Base-by-base conservation (phyloP, 495 filamentous ascomycete genomes). In the Penicillium lividum region DNA sequence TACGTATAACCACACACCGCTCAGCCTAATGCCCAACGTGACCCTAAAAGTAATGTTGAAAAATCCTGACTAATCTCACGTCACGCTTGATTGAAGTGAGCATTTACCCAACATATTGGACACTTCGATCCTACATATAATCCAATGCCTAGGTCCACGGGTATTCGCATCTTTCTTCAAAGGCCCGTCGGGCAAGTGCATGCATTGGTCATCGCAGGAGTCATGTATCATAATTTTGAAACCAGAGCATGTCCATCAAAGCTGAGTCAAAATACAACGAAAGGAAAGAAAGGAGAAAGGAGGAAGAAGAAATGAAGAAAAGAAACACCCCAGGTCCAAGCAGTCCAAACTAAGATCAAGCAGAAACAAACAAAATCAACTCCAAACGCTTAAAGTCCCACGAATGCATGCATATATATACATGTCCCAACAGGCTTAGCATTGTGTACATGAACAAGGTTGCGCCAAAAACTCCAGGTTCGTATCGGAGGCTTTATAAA, bases 191-290 rank as follows among this genome's bases (percentile, higher is more conserved):
- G 33, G 33, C 31, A 38, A 25, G 0, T 25, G 16, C n/a, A 18
- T 34, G 29, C 33, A 52, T 52, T 40, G 15, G 18, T 60, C 46
- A 36, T 51, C 36, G 16, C 36, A 51, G 5, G n/a, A 27, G 22
- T 55, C 58, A 55, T 60, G 11, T 47, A 42, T 56, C 30, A 46
- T 54, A 56, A 43, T 3, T 34, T 27, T 15, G 30, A 36, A 53
- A 22, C 28, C 28, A 45, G 48, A 38, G 31, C 53, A 60, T 60
- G 40, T 56, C 15, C 53, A 52, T n/a, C 18, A 42, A 28, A 50
- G 22, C 47, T 3, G n/a, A 28, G 8, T 50, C 22, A 47, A 47
- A 25, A 47, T 25, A 47, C n/a, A 40, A 8, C 33, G 33, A 36
- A 36, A 18, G 13, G 25, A 38, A 51, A 22, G 55, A 50, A 54